A percentile compares a stretch with the other conserved stretches of the same genome.
Evolutionary conservation across 805 yeast species (phyloP).

Genomic region (Candida pini): DNA sequence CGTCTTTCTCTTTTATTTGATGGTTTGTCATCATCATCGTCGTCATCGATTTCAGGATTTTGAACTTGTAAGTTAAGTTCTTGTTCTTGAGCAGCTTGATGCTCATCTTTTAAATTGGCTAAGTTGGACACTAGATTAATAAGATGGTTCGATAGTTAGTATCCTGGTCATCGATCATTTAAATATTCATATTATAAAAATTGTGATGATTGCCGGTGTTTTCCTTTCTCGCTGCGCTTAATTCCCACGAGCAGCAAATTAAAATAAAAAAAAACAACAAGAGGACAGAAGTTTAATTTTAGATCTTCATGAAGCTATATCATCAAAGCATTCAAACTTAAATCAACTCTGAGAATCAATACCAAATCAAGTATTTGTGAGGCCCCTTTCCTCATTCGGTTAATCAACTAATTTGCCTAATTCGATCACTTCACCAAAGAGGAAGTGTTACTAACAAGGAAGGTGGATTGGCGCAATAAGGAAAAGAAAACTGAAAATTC

Average conservation of each 20-base stretch:
- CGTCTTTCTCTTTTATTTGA: conserved; percentile 58
- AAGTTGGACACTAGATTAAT: conserved; percentile 20
- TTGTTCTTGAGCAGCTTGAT: conserved; percentile 19
- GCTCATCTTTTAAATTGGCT: conserved; percentile 17
- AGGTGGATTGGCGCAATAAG: neutral
- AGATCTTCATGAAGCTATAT: no score
- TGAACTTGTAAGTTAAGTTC: conserved; percentile 19
- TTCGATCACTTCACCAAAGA: conserved; percentile 9
- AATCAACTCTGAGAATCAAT: no score
- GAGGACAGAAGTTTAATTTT: no score
- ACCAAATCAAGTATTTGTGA: no score
- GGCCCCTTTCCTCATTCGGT: conserved; percentile 12
- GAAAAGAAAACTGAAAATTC: neutral
- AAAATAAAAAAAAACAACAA: no score
- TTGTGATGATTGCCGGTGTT: neutral
- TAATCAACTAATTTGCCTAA: conserved; percentile 25
- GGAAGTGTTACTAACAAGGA: conserved; percentile 3
- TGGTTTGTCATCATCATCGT: conserved; percentile 42
- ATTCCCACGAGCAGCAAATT: no score
- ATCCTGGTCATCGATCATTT: no score
- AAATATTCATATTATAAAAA: no score
- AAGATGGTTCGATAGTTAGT: conserved; percentile 12
- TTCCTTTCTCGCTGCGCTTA: no score
- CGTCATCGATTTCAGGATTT: conserved; percentile 37
- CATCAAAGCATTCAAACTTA: no score